Conservation (phyloP, 768 basidiomycete species). For the Lactarius trivialis region DNA sequence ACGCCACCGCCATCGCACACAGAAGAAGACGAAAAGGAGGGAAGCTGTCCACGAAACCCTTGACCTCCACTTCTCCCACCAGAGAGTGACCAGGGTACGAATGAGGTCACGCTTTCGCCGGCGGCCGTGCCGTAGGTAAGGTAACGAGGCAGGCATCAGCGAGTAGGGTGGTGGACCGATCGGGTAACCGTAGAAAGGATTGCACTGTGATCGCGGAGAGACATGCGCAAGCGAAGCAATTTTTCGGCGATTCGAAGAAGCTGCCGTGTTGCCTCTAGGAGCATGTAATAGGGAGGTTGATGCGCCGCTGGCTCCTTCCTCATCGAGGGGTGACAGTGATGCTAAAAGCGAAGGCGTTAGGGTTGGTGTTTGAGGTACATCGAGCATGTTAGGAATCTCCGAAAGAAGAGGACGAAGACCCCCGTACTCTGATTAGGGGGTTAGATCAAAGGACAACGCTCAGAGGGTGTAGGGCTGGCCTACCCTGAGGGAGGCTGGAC, state of each 20-base stretch:
- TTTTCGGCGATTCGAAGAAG: constrained; percentile 3
- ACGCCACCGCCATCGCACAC: constrained; percentile 15
- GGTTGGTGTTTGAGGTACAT: background rate
- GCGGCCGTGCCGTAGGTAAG: constrained; percentile 51
- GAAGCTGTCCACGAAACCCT: constrained; percentile 14
- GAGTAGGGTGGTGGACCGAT: constrained; percentile 29
- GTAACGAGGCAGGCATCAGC: constrained; percentile 32
- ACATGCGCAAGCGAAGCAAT: constrained; percentile 25
- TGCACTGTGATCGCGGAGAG: constrained; percentile 53
- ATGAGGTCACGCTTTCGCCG: constrained; percentile 63
- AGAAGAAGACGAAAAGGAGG: constrained; percentile 34
- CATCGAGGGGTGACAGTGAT: constrained; percentile 3
- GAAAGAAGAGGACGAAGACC: constrained; percentile 50
- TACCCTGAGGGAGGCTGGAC: constrained; percentile 54
- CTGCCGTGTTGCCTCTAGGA: background rate
- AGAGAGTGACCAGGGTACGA: constrained; percentile 53
- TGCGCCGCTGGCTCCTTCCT: constrained; percentile 1
- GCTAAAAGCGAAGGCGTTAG: constrained; percentile 7
- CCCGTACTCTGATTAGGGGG: constrained; percentile 51
- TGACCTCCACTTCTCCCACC: constrained; percentile 56
- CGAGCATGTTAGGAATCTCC: constrained; percentile 38
- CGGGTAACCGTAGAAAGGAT: constrained; percentile 76
- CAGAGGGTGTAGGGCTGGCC: constrained; percentile 17
- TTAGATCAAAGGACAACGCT: constrained; percentile 23
- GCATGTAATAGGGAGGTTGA: background rate